Evolutionary conservation across 192 early-diverging fungal species (phyloP).

Genomic region (Endogone sp.): DNA sequence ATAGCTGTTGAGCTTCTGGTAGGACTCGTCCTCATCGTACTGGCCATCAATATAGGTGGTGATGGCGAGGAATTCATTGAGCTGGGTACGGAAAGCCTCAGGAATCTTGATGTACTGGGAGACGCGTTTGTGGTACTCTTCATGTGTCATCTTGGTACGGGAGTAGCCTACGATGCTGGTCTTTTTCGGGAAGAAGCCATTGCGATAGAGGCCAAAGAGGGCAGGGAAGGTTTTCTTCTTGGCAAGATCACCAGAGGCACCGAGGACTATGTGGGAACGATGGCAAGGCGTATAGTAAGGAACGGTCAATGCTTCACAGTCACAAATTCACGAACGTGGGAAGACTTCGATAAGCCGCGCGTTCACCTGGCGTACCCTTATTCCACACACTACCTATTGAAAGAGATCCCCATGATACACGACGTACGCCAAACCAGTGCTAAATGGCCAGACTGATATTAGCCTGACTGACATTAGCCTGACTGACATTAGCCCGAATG

Average conservation of each 20-base stretch:
- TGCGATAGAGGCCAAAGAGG: slow-evolving; percentile 89
- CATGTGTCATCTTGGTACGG: slow-evolving; percentile 70
- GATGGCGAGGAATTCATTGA: slow-evolving; percentile 61
- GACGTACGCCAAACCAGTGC: no score
- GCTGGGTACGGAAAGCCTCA: slow-evolving; percentile 45
- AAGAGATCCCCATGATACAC: no score
- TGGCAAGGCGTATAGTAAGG: no score
- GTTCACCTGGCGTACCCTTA: background rate
- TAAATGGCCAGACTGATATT: no score
- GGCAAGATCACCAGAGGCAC: slow-evolving; percentile 92
- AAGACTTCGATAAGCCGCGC: background rate
- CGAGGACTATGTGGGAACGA: slow-evolving; percentile 60
- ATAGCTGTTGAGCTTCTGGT: slow-evolving; percentile 56
- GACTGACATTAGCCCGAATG: no score
- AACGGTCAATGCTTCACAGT: no score
- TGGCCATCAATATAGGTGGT: slow-evolving; percentile 80
- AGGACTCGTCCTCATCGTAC: slow-evolving; percentile 78
- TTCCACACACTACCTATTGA: background rate
- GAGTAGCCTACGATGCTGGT: slow-evolving; percentile 90
- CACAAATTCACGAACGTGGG: background rate
- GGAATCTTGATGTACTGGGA: slow-evolving; percentile 61
- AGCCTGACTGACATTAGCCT: no score
- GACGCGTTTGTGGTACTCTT: slow-evolving; percentile 74
- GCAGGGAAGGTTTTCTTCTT: slow-evolving; percentile 99
- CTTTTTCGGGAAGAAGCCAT: slow-evolving; percentile 72